phyloP scores from a whole-genome alignment of 805 yeast genomes.

The Saturnispora zaruensis region DNA sequence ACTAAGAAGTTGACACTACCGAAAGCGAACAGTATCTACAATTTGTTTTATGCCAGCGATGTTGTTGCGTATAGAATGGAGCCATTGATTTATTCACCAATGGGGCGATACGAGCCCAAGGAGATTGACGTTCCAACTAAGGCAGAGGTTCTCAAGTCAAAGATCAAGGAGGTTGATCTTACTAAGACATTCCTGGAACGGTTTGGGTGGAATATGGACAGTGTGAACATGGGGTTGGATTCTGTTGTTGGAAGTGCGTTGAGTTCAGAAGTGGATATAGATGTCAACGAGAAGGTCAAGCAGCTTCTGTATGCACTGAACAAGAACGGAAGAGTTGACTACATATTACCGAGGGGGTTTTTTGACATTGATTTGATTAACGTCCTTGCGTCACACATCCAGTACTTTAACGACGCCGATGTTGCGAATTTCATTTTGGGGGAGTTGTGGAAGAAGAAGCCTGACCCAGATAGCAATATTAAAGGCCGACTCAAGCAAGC shows the following conservation, averaged over 20 bases:
- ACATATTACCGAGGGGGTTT: slow-evolving; percentile 65
- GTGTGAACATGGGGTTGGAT: neutral
- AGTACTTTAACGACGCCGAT: slow-evolving; percentile 80
- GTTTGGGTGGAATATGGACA: slow-evolving; percentile 8
- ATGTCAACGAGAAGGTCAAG: slow-evolving; percentile 26
- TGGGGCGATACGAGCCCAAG: slow-evolving; percentile 45
- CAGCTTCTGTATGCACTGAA: slow-evolving; percentile 42
- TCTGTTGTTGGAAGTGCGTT: slow-evolving; percentile 3
- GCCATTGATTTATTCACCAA: slow-evolving; percentile 55
- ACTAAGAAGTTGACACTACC: slow-evolving; percentile 34
- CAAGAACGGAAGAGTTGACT: slow-evolving; percentile 73
- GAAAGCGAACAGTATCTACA: slow-evolving; percentile 59
- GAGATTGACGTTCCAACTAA: slow-evolving; percentile 44
- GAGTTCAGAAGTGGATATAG: slow-evolving; percentile 10
- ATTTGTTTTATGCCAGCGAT: slow-evolving; percentile 83
- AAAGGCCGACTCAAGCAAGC: neutral
- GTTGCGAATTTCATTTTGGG: slow-evolving; percentile 70
- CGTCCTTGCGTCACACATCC: slow-evolving; percentile 80
- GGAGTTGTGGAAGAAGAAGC: slow-evolving; percentile 36
- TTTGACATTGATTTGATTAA: slow-evolving; percentile 73
- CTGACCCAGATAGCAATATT: neutral
- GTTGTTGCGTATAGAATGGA: slow-evolving; percentile 87
- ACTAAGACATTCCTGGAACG: slow-evolving; percentile 22
- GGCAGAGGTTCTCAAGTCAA: slow-evolving; percentile 5
- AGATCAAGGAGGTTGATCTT: slow-evolving; percentile 13